Evolutionary conservation across 257 asterid genomes (phyloP).

Genomic region (Sherardia arvensis): DNA sequence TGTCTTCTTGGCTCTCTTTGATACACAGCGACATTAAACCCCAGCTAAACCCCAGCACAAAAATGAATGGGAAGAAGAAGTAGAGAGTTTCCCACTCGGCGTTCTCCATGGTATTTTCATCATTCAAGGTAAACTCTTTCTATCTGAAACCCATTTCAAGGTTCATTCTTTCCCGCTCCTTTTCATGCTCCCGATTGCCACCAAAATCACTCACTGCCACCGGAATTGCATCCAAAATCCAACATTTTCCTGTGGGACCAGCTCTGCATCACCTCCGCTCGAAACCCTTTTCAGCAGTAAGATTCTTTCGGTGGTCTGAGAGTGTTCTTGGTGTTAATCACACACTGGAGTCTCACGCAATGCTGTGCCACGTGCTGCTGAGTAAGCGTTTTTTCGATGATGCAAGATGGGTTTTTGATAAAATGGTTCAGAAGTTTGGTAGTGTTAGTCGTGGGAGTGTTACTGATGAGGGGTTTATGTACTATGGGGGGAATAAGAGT

Average conservation of each 20-base stretch:
- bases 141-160: slow-evolving; percentile 16
- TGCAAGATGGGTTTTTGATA: slow-evolving; percentile 28
- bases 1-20: neutral
- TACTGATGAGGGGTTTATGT: slow-evolving; percentile 17
- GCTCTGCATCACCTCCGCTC: slow-evolving; percentile 20
- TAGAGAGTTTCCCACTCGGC: neutral
- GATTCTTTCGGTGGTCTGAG: slow-evolving; percentile 35
- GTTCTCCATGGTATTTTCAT: slow-evolving; percentile 17
- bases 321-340: slow-evolving; percentile 25
- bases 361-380: slow-evolving; percentile 23
- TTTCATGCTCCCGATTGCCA: slow-evolving; percentile 9
- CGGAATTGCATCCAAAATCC: slow-evolving; percentile 11
- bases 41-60: neutral
- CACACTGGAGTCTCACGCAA: slow-evolving; percentile 19
- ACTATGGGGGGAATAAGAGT: slow-evolving; percentile 14
- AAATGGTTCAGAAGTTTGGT: slow-evolving; percentile 23
- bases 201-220: slow-evolving; percentile 19
- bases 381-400: slow-evolving; percentile 20
- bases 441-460: slow-evolving; percentile 19
- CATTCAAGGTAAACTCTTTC: slow-evolving; percentile 24
- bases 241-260: slow-evolving; percentile 21
- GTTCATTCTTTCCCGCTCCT: slow-evolving; percentile 7
- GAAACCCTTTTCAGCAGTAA: slow-evolving; percentile 31
- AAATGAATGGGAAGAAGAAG: neutral
- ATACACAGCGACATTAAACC: neutral